Percentiles rank a stretch among this genome's conserved stretches.
These are phyloP conservation scores for Ophiostoma australiae DNA, from an alignment of 2,329 filamentous ascomycete genomes.

Conservation along the genomic window DNA sequence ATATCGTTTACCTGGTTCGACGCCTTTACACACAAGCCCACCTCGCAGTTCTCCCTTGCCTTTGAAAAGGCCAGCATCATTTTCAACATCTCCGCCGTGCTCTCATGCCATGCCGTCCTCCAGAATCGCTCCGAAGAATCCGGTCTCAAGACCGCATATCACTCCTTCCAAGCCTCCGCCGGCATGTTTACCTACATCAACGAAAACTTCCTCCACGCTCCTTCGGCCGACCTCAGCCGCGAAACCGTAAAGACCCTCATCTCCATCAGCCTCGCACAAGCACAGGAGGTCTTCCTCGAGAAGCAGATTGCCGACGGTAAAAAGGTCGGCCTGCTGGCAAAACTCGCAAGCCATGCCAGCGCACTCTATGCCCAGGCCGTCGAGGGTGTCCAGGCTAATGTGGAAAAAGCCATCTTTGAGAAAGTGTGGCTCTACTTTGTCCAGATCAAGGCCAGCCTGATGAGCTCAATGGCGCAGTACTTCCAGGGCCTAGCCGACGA, in stretches of 20 bases:
- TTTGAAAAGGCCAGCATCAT: conserved; percentile 99
- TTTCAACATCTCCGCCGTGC: conserved; percentile 96
- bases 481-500: conserved; percentile 90
- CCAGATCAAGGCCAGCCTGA: conserved; percentile 76
- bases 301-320: conserved; percentile 92
- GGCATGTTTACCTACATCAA: conserved; percentile 99
- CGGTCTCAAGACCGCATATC: conserved; percentile 92
- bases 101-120: conserved; percentile 90
- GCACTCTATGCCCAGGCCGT: conserved; percentile 82
- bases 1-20: conserved; percentile 99
- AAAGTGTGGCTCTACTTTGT: conserved; percentile 84
- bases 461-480: conserved; percentile 84
- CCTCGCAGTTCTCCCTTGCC: conserved; percentile 89
- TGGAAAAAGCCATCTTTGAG: conserved; percentile 85
- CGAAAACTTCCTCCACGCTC: conserved; percentile 96
- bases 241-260: conserved; percentile 96
- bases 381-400: conserved; percentile 89
- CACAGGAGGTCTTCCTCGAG: conserved; percentile 94
- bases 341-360: conserved; percentile 84
- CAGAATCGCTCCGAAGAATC: conserved; percentile 90
- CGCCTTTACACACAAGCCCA: conserved; percentile 98
- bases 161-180: conserved; percentile 95
- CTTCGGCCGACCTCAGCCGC: conserved; percentile 89
- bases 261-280: conserved; percentile 86
- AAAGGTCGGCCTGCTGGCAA: conserved; percentile 85